phyloP scores from a whole-genome alignment of 2,329 filamentous ascomycete species.

The Scedosporium minutisporum region DNA sequence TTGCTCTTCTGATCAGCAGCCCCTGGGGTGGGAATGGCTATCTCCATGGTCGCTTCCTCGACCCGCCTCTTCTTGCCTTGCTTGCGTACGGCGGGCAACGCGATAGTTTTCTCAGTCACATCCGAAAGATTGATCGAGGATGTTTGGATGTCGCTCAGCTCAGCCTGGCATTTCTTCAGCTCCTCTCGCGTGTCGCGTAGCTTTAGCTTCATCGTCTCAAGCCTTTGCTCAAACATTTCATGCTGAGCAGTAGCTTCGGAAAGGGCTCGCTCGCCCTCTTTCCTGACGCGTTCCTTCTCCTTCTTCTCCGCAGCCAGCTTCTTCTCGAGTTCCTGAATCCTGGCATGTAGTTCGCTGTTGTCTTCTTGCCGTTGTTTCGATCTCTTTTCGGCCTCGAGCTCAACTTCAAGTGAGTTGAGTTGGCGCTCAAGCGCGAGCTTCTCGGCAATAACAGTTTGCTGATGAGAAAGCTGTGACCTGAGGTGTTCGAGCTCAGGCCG shows the following conservation, averaged over 20 bases:
- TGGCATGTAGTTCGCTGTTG: constrained; percentile 29
- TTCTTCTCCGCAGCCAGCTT: constrained; percentile 30
- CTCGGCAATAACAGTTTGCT: constrained; percentile 64
- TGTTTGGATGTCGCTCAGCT: constrained; percentile 27
- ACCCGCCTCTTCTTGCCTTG: constrained; percentile 34
- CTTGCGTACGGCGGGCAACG: constrained; percentile 22
- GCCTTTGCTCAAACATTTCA: constrained; percentile 57
- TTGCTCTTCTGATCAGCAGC: constrained; percentile 29
- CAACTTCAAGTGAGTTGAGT: constrained; percentile 65
- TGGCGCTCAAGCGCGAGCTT: constrained; percentile 74
- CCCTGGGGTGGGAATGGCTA: constrained; percentile 37
- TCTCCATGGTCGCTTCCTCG: constrained; percentile 33
- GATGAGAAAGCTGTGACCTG: constrained; percentile 41
- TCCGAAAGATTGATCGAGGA: background rate
- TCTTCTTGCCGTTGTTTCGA: constrained; percentile 28
- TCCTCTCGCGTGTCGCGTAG: constrained; percentile 51
- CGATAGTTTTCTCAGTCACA: constrained; percentile 15
- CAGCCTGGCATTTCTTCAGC: constrained; percentile 27
- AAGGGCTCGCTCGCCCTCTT: constrained; percentile 40
- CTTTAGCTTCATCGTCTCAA: constrained; percentile 61
- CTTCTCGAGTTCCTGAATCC: constrained; percentile 26
- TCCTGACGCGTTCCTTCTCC: constrained; percentile 35
- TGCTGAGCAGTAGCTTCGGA: constrained; percentile 53
- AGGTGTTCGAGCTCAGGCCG: constrained; percentile 49
- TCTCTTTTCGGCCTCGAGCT: constrained; percentile 67